These are phyloP conservation scores for Leishmania tarentolae DNA, from an alignment of 208 protist species.

Conservation along the genomic window DNA sequence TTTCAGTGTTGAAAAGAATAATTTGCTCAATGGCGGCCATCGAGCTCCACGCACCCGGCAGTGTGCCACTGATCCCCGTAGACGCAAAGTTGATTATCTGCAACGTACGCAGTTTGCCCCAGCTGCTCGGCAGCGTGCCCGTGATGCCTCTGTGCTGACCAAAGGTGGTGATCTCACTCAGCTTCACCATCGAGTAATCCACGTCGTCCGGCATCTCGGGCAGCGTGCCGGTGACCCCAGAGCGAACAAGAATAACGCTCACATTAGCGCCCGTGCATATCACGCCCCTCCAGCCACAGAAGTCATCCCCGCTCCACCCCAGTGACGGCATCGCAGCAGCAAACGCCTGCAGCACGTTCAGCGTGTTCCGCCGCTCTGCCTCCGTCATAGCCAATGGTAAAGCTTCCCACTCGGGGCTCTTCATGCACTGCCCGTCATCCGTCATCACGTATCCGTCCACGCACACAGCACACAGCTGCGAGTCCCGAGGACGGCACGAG, in stretches of 20 bases:
- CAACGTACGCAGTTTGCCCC: neutral
- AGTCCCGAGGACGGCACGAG: no score
- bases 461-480: no score
- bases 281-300: slow-evolving; percentile 21
- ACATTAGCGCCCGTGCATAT: neutral
- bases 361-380: slow-evolving; percentile 1
- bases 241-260: neutral
- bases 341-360: slow-evolving; percentile 12
- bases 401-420: no score
- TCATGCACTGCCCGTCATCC: no score
- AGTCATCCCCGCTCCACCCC: slow-evolving; percentile 20
- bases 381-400: no score
- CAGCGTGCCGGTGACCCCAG: neutral
- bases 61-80: slow-evolving; percentile 1
- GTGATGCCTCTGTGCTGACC: neutral
- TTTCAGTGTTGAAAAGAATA: neutral
- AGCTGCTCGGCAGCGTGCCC: slow-evolving; percentile 10
- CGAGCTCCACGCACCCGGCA: slow-evolving; percentile 4
- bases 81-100: neutral
- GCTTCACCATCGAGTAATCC: neutral
- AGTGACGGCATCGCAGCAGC: slow-evolving; percentile 1
- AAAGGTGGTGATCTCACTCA: neutral
- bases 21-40: neutral
- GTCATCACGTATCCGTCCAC: no score
- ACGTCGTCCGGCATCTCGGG: slow-evolving; percentile 5